Evolutionary conservation across 2,329 filamentous ascomycete species (phyloP).

Genomic region (Fusarium graminum): DNA sequence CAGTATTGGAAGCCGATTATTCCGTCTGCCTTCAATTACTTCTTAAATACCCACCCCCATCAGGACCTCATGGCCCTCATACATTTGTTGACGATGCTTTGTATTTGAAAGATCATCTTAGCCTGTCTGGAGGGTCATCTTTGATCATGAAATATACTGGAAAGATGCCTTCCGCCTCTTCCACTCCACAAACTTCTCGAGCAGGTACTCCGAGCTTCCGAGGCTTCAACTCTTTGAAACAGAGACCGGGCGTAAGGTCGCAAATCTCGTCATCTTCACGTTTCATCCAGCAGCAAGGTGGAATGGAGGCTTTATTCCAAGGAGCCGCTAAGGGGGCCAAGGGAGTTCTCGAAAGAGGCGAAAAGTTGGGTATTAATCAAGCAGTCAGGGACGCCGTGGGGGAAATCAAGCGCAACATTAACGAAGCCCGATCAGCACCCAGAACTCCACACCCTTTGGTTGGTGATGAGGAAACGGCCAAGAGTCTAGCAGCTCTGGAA

Average conservation of each 20-base stretch:
- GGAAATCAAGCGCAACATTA: constrained; percentile 82
- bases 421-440: constrained; percentile 65
- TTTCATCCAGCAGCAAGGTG: constrained; percentile 68
- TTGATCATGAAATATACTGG: constrained; percentile 80
- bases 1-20: constrained; percentile 89
- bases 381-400: constrained; percentile 84
- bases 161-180: constrained; percentile 58
- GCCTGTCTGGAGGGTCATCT: constrained; percentile 70
- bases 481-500: constrained; percentile 67
- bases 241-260: constrained; percentile 58
- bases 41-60: constrained; percentile 82
- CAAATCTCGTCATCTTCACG: constrained; percentile 62
- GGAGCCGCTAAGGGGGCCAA: constrained; percentile 82
- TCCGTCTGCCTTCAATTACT: constrained; percentile 85
- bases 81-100: constrained; percentile 89
- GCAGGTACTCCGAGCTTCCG: constrained; percentile 54
- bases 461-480: constrained; percentile 52
- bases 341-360: constrained; percentile 77
- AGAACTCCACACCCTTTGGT: constrained; percentile 55
- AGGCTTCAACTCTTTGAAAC: constrained; percentile 55
- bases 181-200: constrained; percentile 45
- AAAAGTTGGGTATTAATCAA: constrained; percentile 83
- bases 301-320: constrained; percentile 79
- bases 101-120: constrained; percentile 76
- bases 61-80: constrained; percentile 73